Conservation (phyloP, 1,284 basidiomycete genomes). For the Leccinum subfulvum region DNA sequence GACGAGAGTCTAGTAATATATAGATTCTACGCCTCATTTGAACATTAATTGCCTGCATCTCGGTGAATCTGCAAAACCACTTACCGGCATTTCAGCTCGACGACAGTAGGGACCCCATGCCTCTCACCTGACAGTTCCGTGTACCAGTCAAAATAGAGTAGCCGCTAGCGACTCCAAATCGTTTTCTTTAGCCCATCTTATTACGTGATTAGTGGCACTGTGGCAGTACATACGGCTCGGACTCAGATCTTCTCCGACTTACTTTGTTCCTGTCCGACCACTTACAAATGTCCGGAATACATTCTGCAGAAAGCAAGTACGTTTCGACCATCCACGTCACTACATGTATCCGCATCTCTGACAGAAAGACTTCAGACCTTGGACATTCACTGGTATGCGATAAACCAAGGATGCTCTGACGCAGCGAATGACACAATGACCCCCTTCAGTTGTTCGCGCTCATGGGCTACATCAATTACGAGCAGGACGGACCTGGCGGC, state of each 20-base stretch:
- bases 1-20: no score
- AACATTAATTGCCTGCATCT: no score
- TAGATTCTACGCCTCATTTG: no score
- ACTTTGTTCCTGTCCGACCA: not conserved
- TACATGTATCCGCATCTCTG: not conserved
- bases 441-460: conserved; percentile 41
- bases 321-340: not conserved
- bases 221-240: not conserved
- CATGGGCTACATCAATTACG: conserved; percentile 47
- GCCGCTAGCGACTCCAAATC: not conserved
- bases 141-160: no score
- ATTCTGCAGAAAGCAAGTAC: conserved; percentile 1
- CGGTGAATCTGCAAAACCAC: not conserved
- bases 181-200: no score
- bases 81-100: not conserved
- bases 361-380: conserved; percentile 4
- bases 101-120: no score
- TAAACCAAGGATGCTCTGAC: not conserved
- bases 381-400: conserved; percentile 15
- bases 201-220: not conserved
- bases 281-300: not conserved
- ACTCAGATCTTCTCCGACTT: not conserved
- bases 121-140: not conserved
- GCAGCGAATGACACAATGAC: not conserved
- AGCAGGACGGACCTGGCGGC: conserved; percentile 57